phyloP scores from a whole-genome alignment of 169 alveolate species.

The Plasmodium ovale region DNA sequence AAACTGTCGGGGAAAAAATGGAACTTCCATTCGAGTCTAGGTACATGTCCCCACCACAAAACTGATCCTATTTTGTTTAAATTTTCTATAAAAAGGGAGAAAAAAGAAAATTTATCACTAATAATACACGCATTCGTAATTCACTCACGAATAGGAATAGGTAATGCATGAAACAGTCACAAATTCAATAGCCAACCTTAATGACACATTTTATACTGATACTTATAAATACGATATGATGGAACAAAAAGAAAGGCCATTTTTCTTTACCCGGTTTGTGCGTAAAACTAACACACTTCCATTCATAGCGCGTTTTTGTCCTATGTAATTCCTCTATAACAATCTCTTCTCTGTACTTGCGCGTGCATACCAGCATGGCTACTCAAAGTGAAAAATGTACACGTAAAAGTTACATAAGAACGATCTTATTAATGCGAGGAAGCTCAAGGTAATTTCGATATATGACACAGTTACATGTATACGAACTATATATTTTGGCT shows the following conservation, averaged over 20 bases:
- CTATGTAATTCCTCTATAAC: slow-evolving; percentile 59
- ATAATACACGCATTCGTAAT: not conserved
- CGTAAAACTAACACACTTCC: slow-evolving; percentile 31
- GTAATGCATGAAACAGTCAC: no score
- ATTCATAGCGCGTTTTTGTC: slow-evolving; percentile 9
- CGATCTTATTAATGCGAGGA: no score
- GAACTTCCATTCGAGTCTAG: slow-evolving; percentile 68
- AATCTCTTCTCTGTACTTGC: slow-evolving; percentile 18
- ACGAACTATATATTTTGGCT: not conserved
- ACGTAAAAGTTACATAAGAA: no score
- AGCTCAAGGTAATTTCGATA: not conserved
- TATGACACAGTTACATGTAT: not conserved
- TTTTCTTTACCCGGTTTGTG: slow-evolving; percentile 39
- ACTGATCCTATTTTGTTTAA: slow-evolving; percentile 52
- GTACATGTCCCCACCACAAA: slow-evolving; percentile 75
- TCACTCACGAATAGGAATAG: no score
- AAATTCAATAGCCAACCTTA: no score
- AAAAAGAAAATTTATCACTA: not conserved
- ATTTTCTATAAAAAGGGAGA: slow-evolving; percentile 13
- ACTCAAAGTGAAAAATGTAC: not conserved
- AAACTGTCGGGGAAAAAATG: slow-evolving; percentile 24
- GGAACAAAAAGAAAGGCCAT: not conserved
- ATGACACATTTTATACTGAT: not conserved
- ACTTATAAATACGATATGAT: not conserved
- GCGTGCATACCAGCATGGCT: slow-evolving; percentile 53